phyloP scores from a whole-genome alignment of 257 asterid species.

The Capsicum pubescens region DNA sequence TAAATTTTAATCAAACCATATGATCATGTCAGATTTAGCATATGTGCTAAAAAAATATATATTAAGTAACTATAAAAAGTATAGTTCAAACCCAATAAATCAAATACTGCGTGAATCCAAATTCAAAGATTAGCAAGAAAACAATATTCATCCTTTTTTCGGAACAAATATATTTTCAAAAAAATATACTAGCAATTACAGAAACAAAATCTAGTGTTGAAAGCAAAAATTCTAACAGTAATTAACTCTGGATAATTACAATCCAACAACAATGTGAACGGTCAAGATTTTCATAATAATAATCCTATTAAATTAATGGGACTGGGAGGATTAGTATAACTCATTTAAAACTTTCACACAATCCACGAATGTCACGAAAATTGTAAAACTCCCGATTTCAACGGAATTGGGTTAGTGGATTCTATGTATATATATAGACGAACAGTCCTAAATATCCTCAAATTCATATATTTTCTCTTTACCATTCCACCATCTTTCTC shows the following conservation, averaged over 20 bases:
- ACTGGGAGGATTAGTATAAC: not conserved
- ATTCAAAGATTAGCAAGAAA: no score
- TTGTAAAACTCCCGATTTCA: not conserved
- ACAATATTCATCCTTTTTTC: no score
- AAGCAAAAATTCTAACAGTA: not conserved
- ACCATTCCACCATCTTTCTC: not conserved
- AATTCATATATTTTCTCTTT: slow-evolving; percentile 11
- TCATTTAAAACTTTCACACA: not conserved
- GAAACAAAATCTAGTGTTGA: no score
- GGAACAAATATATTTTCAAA: no score
- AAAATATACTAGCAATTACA: no score
- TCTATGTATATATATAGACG: not conserved
- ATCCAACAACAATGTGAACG: not conserved
- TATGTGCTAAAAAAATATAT: no score
- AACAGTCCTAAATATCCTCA: not conserved
- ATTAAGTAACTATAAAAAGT: no score
- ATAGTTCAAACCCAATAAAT: no score
- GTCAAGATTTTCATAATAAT: slow-evolving; percentile 15
- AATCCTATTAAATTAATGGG: not conserved
- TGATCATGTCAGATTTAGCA: no score
- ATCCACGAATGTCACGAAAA: slow-evolving; percentile 17
- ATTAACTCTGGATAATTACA: not conserved
- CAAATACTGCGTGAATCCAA: no score
- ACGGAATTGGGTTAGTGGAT: not conserved
- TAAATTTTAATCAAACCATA: no score